Conservation (phyloP, 768 basidiomycete species). For the Piloderma croceum region DNA sequence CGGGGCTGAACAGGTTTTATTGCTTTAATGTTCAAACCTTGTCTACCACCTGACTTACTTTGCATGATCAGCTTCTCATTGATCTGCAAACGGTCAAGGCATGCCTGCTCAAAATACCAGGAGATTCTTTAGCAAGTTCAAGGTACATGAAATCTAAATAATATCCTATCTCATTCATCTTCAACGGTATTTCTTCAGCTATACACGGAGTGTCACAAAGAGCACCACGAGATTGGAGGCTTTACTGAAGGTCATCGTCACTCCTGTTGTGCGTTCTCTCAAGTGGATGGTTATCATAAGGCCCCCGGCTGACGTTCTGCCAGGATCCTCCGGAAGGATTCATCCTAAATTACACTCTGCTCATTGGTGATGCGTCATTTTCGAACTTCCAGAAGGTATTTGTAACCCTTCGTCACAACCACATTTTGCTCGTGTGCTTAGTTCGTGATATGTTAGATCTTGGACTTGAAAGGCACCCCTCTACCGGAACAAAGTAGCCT, state of each 20-base stretch:
- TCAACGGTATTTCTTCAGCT: constrained; percentile 51
- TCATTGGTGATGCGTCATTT: constrained; percentile 92
- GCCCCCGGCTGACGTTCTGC: not conserved
- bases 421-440: not conserved
- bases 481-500: constrained; percentile 83
- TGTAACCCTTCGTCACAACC: not conserved
- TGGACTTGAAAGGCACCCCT: constrained; percentile 91
- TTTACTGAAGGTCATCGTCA: constrained; percentile 90
- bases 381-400: constrained; percentile 95
- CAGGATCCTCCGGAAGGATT: constrained; percentile 92
- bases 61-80: constrained; percentile 62
- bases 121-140: constrained; percentile 52
- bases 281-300: not conserved
- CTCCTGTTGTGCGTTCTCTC: constrained; percentile 75
- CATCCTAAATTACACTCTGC: constrained; percentile 89
- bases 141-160: constrained; percentile 34
- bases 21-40: not conserved
- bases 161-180: constrained; percentile 3
- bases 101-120: constrained; percentile 78
- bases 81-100: constrained; percentile 86
- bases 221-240: constrained; percentile 81
- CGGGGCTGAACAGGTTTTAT: constrained; percentile 84
- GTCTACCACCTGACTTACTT: constrained; percentile 1
- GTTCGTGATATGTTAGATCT: constrained; percentile 47
- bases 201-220: constrained; percentile 76